Conservation (phyloP, 2,329 filamentous ascomycete species). For the Trichophyton schoenleinii region DNA sequence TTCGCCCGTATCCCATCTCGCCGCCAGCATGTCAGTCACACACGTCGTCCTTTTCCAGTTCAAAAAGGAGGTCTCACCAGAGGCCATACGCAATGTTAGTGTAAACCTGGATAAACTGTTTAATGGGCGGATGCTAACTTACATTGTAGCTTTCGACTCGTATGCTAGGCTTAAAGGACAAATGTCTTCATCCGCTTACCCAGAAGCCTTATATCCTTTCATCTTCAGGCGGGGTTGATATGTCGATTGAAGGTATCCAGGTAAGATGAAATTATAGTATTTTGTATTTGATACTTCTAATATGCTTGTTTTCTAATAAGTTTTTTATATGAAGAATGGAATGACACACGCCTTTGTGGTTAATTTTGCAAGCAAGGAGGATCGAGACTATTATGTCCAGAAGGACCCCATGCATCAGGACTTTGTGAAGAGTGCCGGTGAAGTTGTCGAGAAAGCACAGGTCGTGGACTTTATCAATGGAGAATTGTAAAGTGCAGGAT, state of each 20-base stretch:
- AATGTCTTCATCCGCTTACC: slow-evolving; percentile 48
- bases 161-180: slow-evolving; percentile 45
- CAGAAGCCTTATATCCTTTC: slow-evolving; percentile 49
- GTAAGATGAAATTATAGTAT: slow-evolving; percentile 29
- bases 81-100: slow-evolving; percentile 44
- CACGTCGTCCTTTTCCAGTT: slow-evolving; percentile 59
- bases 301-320: neutral
- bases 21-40: slow-evolving; percentile 45
- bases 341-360: slow-evolving; percentile 58
- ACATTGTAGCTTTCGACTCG: slow-evolving; percentile 40
- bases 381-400: slow-evolving; percentile 56
- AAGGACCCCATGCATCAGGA: slow-evolving; percentile 51
- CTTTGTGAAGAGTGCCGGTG: slow-evolving; percentile 40
- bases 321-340: slow-evolving; percentile 36
- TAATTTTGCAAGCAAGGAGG: slow-evolving; percentile 51
- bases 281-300: neutral
- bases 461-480: slow-evolving; percentile 25
- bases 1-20: neutral
- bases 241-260: slow-evolving; percentile 48
- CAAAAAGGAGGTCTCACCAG: slow-evolving; percentile 39
- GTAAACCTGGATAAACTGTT: neutral
- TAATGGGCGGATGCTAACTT: slow-evolving; percentile 4
- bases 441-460: slow-evolving; percentile 24
- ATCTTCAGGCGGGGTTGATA: slow-evolving; percentile 48
- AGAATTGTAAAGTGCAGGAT: slow-evolving; percentile 14